Base-by-base conservation (phyloP, 441 rosid species). In the Erysimum pusillum region DNA sequence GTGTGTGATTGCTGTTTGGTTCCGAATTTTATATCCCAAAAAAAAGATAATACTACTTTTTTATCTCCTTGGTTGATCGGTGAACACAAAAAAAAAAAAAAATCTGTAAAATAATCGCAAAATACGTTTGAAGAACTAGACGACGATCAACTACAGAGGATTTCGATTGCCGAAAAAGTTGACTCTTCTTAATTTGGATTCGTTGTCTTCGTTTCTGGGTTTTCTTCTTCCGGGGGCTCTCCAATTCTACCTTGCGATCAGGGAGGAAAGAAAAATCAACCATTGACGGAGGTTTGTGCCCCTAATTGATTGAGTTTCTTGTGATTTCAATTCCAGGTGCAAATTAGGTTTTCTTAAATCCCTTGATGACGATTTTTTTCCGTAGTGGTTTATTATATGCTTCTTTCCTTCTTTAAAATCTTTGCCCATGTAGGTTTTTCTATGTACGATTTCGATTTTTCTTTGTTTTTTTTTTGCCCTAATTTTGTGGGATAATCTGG, bases 11-110 rank as follows among this genome's bases (percentile, higher is more conserved):
- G 62, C 73, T 71, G 45, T 57, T 63, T 58, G 41, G 63, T 52
- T 77, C 48, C 73, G 56, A 71, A n/a, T 68, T 76, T 76, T 11
- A 67, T 76, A 61, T 76, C 74, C 74, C 74, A 49, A 38, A 28
- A 67, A 28, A 38, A 12, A 62, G 1, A 32, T 34, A 7, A 2
- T 13, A 0, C 31, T 56, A 0, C 31, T 32, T 32, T 36, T 32
- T 42, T 11, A 64, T 56, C 61, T 61, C 12, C 20, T 68, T 60
- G 42, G 54, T 60, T 44, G 63, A 61, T 42, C 64, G 63, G 64
- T 69, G 69, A 62, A 48, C 74, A 68, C 63, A 67, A 1, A 75
- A 7, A 32, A 25, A 57, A 9, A n/a, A 3, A 46, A 36, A 25
- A 54, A 28, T 7, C 45, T 39, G 31, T 28, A 64, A 57, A 41